A percentile compares a stretch with the other conserved stretches of the same genome.
These are phyloP conservation scores for Setomelanomma holmii DNA, from an alignment of 2,329 filamentous ascomycete genomes.

Conservation along the genomic window DNA sequence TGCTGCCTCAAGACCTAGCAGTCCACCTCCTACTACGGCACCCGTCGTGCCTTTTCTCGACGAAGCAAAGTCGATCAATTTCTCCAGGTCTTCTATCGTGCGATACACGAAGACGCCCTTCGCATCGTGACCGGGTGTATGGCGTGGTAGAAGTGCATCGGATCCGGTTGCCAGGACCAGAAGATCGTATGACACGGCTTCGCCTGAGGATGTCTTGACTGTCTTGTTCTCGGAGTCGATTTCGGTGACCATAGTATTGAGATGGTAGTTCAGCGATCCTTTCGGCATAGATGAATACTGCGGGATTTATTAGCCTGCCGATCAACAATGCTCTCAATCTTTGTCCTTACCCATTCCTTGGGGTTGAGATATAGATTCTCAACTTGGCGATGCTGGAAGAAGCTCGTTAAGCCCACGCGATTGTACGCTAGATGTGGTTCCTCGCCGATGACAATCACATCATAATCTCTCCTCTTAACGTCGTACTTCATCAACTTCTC, in stretches of 20 bases:
- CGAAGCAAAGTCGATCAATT: conserved; percentile 75
- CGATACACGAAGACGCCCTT: conserved; percentile 89
- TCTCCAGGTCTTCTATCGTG: conserved; percentile 81
- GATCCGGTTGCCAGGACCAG: conserved; percentile 87
- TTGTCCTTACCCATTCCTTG: conserved; percentile 71
- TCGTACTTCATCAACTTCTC: conserved; percentile 91
- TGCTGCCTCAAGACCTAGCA: conserved; percentile 86
- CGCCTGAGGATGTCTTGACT: conserved; percentile 74
- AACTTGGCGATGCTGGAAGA: conserved; percentile 84
- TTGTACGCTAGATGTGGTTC: conserved; percentile 91
- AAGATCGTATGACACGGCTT: conserved; percentile 76
- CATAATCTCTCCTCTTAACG: conserved; percentile 75
- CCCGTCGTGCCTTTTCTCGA: conserved; percentile 72
- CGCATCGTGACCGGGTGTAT: conserved; percentile 79
- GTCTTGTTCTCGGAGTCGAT: conserved; percentile 70
- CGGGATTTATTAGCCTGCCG: conserved; percentile 6
- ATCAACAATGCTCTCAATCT: background rate
- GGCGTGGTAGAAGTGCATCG: conserved; percentile 75
- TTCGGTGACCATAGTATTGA: conserved; percentile 76
- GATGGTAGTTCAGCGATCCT: conserved; percentile 73
- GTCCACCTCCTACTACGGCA: conserved; percentile 81
- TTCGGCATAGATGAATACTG: conserved; percentile 72
- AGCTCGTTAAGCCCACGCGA: conserved; percentile 85
- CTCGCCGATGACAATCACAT: conserved; percentile 85
- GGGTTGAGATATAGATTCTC: conserved; percentile 91